These are phyloP conservation scores for Chlorella sorokiniana DNA, from an alignment of 139 green algal species.

Conservation along the genomic window DNA sequence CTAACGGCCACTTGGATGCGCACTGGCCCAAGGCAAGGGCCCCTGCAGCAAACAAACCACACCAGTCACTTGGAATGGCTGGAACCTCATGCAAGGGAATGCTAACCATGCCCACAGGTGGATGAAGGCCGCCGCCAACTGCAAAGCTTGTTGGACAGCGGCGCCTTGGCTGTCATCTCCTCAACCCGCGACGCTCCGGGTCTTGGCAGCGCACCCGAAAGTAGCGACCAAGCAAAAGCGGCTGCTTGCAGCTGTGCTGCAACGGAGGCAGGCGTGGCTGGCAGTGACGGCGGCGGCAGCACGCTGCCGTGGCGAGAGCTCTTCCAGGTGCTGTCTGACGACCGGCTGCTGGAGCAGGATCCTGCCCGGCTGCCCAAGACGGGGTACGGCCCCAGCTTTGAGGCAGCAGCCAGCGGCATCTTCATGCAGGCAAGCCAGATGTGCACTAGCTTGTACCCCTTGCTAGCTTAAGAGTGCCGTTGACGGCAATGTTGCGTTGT, in stretches of 20 bases:
- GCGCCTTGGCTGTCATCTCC: no score
- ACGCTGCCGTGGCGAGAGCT: conserved; percentile 24
- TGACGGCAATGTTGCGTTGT: not conserved
- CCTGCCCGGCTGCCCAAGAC: conserved; percentile 6
- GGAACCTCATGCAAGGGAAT: not conserved
- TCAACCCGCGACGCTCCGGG: no score
- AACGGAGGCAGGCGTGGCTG: not conserved
- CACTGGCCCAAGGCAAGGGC: conserved; percentile 36
- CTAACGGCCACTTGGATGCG: conserved; percentile 23
- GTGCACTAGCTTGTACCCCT: not conserved
- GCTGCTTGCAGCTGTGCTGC: not conserved
- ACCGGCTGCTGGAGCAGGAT: conserved; percentile 5
- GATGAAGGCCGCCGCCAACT: conserved; percentile 6
- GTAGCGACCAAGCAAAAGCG: not conserved
- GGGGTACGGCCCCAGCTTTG: conserved; percentile 18
- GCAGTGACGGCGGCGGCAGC: not conserved
- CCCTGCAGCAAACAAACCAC: no score
- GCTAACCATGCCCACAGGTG: not conserved
- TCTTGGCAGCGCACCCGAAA: not conserved
- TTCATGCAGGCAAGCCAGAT: not conserved
- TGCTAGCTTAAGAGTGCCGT: no score
- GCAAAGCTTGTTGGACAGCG: conserved; percentile 9
- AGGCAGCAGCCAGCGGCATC: conserved; percentile 7
- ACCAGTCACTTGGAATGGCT: no score
- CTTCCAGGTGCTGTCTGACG: conserved; percentile 33